Evolutionary conservation across 2,329 filamentous ascomycete species (phyloP).

Genomic region (Aspergillus spinulosporus): DNA sequence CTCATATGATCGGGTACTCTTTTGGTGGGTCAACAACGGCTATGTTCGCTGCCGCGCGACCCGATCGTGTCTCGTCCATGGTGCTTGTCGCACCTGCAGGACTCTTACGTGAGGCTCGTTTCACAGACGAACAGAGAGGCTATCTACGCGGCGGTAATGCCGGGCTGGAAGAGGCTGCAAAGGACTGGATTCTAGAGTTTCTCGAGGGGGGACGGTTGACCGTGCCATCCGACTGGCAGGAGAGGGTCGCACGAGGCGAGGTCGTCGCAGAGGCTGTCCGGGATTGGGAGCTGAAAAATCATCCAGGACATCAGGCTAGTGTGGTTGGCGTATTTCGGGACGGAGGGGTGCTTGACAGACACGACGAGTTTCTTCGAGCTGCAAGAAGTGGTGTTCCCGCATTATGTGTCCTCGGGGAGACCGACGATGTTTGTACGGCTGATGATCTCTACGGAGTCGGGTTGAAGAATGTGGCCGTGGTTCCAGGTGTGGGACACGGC

Average conservation of each 20-base stretch:
- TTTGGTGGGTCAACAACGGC: not conserved
- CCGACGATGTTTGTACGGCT: not conserved
- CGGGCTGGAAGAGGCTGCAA: not conserved
- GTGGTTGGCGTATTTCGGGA: not conserved
- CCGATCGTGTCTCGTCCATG: not conserved
- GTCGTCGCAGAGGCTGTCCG: not conserved
- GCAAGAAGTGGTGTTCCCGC: not conserved
- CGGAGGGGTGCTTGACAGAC: not conserved
- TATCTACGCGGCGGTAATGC: not conserved
- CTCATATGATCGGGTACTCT: not conserved
- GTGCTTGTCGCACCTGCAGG: not conserved
- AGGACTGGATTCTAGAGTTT: not conserved
- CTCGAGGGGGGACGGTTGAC: not conserved
- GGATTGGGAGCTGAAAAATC: not conserved
- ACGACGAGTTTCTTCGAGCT: not conserved
- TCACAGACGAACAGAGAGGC: not conserved
- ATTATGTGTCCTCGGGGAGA: not conserved
- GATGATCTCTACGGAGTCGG: not conserved
- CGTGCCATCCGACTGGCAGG: not conserved
- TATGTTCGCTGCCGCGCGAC: not conserved
- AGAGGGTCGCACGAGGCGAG: not conserved
- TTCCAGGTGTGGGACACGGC: not conserved
- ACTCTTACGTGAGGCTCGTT: not conserved
- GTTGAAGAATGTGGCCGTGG: not conserved
- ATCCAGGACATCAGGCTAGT: not conserved